These are phyloP conservation scores for Triticum timopheevii DNA, from an alignment of 176 grass and related monocot genomes.

Conservation along the genomic window DNA sequence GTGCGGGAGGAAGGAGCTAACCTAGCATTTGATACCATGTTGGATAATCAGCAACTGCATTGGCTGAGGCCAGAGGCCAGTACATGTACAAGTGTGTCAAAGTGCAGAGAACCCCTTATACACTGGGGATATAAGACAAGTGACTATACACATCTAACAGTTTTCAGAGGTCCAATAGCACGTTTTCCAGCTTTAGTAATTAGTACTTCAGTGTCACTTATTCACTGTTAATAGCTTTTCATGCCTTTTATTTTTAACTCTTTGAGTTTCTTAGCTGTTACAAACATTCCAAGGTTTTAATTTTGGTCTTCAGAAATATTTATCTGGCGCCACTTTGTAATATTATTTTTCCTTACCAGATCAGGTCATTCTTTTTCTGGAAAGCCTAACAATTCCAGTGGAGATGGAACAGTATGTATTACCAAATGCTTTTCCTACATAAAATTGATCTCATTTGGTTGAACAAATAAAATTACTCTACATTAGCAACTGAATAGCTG, in stretches of 20 bases:
- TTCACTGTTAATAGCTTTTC: neutral
- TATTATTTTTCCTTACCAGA: constrained; percentile 62
- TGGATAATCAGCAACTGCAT: too few species aligned
- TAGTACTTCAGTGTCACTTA: neutral
- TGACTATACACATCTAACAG: too few species aligned
- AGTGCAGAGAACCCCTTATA: too few species aligned
- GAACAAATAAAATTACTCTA: constrained; percentile 28
- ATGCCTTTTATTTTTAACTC: neutral
- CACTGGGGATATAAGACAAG: too few species aligned
- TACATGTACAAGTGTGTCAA: too few species aligned
- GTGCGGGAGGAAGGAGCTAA: too few species aligned
- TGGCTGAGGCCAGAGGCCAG: too few species aligned
- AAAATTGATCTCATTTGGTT: constrained; percentile 1
- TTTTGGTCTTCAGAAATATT: constrained; percentile 26
- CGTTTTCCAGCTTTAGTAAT: neutral
- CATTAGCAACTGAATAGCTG: constrained; percentile 13
- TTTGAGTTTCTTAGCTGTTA: constrained; percentile 22
- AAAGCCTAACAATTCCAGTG: constrained; percentile 67
- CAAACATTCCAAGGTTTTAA: neutral
- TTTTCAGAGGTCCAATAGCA: neutral
- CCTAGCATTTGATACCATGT: too few species aligned
- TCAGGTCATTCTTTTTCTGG: constrained; percentile 91
- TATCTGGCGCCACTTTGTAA: constrained; percentile 4
- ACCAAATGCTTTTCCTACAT: constrained; percentile 29
- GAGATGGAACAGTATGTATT: constrained; percentile 85